Percentiles rank a stretch among this genome's conserved stretches.
These are phyloP conservation scores for Tylopilus intermedius DNA, from an alignment of 768 basidiomycete species.

Conservation along the genomic window DNA sequence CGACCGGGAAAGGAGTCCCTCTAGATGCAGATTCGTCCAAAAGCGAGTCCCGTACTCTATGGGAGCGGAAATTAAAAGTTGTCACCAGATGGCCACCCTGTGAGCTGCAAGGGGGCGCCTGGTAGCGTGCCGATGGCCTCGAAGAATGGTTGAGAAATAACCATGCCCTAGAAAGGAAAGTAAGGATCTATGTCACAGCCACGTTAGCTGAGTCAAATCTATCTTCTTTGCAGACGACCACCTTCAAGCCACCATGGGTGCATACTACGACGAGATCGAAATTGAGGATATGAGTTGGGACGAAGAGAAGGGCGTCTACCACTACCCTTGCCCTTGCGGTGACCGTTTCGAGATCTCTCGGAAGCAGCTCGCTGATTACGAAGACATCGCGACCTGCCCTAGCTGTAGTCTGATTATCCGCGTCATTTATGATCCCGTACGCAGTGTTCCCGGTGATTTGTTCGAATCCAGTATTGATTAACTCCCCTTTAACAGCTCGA, in stretches of 20 bases:
- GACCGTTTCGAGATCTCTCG: constrained; percentile 95
- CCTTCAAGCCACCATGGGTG: constrained; percentile 48
- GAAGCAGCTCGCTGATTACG: constrained; percentile 77
- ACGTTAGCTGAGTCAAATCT: constrained; percentile 5
- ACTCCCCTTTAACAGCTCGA: constrained; percentile 52
- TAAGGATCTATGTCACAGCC: constrained; percentile 4
- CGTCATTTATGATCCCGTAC: constrained; percentile 90
- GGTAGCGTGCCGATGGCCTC: no score
- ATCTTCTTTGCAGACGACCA: neutral
- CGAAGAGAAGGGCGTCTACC: constrained; percentile 72
- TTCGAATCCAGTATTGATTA: constrained; percentile 5
- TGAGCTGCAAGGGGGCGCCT: neutral
- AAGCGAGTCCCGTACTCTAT: neutral
- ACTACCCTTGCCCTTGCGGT: constrained; percentile 97
- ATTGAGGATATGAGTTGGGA: constrained; percentile 98
- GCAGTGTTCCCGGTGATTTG: constrained; percentile 28
- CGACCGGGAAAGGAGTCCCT: neutral
- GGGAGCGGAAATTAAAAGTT: neutral
- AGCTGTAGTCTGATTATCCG: constrained; percentile 92
- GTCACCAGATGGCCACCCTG: neutral
- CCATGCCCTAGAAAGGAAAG: neutral
- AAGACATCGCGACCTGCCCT: constrained; percentile 94
- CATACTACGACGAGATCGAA: constrained; percentile 94
- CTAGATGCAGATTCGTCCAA: neutral
- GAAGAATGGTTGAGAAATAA: neutral